Evolutionary conservation across 202 grass and related monocot species (phyloP).

Genomic region (Zizania palustris): DNA sequence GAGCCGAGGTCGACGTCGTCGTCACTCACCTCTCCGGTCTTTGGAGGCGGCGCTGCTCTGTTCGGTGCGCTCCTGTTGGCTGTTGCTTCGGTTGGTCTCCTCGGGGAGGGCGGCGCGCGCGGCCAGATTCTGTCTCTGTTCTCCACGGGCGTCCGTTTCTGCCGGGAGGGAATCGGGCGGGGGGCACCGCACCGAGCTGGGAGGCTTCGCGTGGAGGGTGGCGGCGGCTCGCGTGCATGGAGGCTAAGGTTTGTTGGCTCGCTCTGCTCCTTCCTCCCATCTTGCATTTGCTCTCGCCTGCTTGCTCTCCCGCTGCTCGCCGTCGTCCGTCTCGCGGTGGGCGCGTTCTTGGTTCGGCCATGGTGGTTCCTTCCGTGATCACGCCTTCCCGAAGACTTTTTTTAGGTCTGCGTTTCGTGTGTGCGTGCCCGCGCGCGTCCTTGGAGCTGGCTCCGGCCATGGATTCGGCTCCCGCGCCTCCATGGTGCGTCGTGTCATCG

Average conservation of each 20-base stretch:
- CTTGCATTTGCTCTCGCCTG: constrained; percentile 35
- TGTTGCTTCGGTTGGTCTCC: too few species aligned
- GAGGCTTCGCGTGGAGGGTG: too few species aligned
- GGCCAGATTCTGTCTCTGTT: too few species aligned
- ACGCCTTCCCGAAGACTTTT: not conserved
- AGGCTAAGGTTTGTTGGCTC: not conserved
- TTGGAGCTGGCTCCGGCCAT: constrained; percentile 17
- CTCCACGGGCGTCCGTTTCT: too few species aligned
- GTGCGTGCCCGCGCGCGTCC: constrained; percentile 9
- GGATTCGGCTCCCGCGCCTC: constrained; percentile 14
- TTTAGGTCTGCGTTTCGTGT: constrained; percentile 25
- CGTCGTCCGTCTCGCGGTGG: not conserved
- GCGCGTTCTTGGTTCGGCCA: not conserved
- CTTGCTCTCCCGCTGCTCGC: not conserved
- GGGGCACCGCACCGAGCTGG: too few species aligned
- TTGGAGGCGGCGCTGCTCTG: too few species aligned
- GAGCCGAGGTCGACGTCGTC: too few species aligned
- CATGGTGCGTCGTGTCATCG: not conserved
- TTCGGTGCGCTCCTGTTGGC: too few species aligned
- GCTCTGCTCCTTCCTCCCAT: constrained; percentile 33
- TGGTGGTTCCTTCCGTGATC: constrained; percentile 39
- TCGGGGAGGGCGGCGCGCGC: too few species aligned
- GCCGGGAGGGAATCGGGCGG: too few species aligned
- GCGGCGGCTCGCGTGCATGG: too few species aligned
- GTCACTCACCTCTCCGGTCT: too few species aligned